phyloP scores from a whole-genome alignment of 2,329 filamentous ascomycete genomes.

The Byssothecium circinans region DNA sequence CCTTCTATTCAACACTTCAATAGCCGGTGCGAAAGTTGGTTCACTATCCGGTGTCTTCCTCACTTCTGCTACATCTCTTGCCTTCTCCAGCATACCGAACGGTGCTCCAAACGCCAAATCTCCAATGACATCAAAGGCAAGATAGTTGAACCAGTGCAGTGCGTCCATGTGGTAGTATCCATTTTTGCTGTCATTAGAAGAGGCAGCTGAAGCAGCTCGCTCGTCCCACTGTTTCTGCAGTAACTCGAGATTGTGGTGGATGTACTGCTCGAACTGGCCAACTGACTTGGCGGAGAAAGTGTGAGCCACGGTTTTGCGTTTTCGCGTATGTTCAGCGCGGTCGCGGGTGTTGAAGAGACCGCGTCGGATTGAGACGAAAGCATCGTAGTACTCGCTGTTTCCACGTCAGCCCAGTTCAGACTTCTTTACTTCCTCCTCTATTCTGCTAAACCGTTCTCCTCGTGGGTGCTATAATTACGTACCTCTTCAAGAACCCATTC shows the following conservation, averaged over 20 bases:
- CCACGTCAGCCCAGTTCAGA: slow-evolving; percentile 1
- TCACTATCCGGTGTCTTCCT: slow-evolving; percentile 61
- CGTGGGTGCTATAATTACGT: too few species aligned
- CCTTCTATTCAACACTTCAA: slow-evolving; percentile 84
- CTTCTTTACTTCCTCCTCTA: too few species aligned
- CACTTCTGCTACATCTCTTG: slow-evolving; percentile 76
- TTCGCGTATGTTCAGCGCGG: slow-evolving; percentile 78
- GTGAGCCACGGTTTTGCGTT: slow-evolving; percentile 85
- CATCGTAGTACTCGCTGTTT: slow-evolving; percentile 79
- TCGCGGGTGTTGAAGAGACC: slow-evolving; percentile 90
- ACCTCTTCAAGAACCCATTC: slow-evolving; percentile 55
- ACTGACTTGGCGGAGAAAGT: slow-evolving; percentile 84
- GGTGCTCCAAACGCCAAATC: slow-evolving; percentile 73
- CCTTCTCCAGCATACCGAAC: slow-evolving; percentile 80
- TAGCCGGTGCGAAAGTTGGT: slow-evolving; percentile 72
- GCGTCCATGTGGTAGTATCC: slow-evolving; percentile 69
- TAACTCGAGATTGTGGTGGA: slow-evolving; percentile 74
- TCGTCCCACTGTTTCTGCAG: slow-evolving; percentile 74
- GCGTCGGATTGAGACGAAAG: slow-evolving; percentile 82
- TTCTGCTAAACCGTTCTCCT: too few species aligned
- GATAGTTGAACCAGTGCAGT: slow-evolving; percentile 78
- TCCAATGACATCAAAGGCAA: slow-evolving; percentile 57
- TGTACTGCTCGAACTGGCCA: slow-evolving; percentile 84
- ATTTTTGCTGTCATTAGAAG: slow-evolving; percentile 34
- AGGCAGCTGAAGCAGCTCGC: slow-evolving; percentile 56